Conservation (phyloP, 352 stramenopile species). For the Phytopythium helicoides region DNA sequence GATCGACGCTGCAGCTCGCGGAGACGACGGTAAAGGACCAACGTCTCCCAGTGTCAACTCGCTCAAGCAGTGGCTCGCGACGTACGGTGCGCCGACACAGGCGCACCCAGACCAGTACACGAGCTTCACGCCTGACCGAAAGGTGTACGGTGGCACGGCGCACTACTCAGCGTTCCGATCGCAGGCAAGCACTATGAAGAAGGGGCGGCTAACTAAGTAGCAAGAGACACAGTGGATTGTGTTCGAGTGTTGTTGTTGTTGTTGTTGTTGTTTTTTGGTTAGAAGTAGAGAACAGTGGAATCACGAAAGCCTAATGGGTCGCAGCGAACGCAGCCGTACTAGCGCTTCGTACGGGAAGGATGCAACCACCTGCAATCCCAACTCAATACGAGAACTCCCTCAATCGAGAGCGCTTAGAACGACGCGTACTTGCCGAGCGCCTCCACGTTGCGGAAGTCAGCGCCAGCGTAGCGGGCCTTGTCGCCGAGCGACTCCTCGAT, state of each 20-base stretch:
- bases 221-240: conserved; percentile 6
- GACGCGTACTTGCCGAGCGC: conserved; percentile 85
- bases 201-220: conserved; percentile 65
- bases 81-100: conserved; percentile 63
- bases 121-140: conserved; percentile 60
- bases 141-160: conserved; percentile 73
- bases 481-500: conserved; percentile 97
- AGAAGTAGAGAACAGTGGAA: conserved; percentile 6
- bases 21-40: conserved; percentile 9
- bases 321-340: conserved; percentile 5
- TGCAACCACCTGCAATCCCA: conserved; percentile 5
- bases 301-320: conserved; percentile 1
- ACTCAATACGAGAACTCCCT: background rate
- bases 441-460: conserved; percentile 84
- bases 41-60: conserved; percentile 36
- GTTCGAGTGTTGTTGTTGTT: conserved; percentile 3
- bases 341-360: conserved; percentile 3
- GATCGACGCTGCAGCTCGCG: conserved; percentile 19
- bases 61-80: conserved; percentile 73
- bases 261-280: background rate
- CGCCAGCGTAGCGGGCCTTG: conserved; percentile 78
- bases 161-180: conserved; percentile 72
- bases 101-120: conserved; percentile 47
- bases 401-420: conserved; percentile 40
- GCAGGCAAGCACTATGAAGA: conserved; percentile 73